These are phyloP conservation scores for Septoria petroselini DNA, from an alignment of 2,329 filamentous ascomycete genomes.

Conservation along the genomic window DNA sequence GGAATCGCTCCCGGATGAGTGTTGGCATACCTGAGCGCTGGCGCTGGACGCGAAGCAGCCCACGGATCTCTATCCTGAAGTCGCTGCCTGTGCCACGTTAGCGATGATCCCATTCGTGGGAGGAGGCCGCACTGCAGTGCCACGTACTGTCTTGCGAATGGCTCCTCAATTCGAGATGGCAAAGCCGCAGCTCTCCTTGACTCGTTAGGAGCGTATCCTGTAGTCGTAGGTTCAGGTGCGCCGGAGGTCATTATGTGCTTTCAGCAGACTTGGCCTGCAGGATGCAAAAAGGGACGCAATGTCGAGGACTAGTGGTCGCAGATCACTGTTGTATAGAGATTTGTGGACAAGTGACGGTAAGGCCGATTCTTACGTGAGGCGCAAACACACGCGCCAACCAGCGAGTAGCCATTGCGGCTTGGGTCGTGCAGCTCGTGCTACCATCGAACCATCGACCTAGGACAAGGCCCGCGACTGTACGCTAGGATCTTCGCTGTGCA, in stretches of 20 bases:
- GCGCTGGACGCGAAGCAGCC: conserved; percentile 28
- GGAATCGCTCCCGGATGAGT: conserved; percentile 25
- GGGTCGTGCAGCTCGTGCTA: conserved; percentile 30
- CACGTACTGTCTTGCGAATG: conserved; percentile 28
- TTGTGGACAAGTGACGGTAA: conserved; percentile 25
- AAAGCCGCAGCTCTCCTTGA: conserved; percentile 27
- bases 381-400: conserved; percentile 28
- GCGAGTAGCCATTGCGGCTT: conserved; percentile 26
- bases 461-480: conserved; percentile 23
- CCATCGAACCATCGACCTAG: conserved; percentile 28
- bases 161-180: conserved; percentile 28
- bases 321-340: conserved; percentile 28
- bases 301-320: conserved; percentile 27
- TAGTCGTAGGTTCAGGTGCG: conserved; percentile 27
- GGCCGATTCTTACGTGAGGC: conserved; percentile 29
- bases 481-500: conserved; percentile 30
- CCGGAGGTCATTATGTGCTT: conserved; percentile 30
- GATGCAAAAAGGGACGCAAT: conserved; percentile 26
- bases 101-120: not conserved
- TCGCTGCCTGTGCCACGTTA: conserved; percentile 28
- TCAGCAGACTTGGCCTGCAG: conserved; percentile 27
- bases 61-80: conserved; percentile 33
- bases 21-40: conserved; percentile 32
- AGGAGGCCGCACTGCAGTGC: conserved; percentile 4
- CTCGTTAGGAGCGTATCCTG: conserved; percentile 30